These are phyloP conservation scores for Penicillium herquei DNA, from an alignment of 495 filamentous ascomycete species.

Conservation along the genomic window DNA sequence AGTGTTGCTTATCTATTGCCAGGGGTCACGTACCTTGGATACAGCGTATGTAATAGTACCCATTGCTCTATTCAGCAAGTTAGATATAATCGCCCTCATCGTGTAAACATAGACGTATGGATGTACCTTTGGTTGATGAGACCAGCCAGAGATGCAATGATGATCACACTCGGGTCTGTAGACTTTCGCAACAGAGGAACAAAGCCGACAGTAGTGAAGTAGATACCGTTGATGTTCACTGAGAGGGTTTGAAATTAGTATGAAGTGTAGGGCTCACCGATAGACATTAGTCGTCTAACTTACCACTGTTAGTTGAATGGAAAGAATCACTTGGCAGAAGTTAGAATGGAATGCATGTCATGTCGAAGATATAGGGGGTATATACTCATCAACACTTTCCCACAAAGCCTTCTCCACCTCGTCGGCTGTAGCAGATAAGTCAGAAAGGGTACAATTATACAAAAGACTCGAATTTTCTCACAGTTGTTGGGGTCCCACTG, in stretches of 20 bases:
- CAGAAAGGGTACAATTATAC: too few species aligned
- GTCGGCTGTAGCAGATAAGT: slow-evolving; percentile 6
- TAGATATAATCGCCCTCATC: too few species aligned
- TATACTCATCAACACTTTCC: slow-evolving; percentile 18
- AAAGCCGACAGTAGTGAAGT: slow-evolving; percentile 10
- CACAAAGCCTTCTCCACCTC: slow-evolving; percentile 20
- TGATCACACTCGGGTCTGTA: slow-evolving; percentile 9
- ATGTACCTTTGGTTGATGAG: slow-evolving; percentile 11
- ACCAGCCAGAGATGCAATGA: slow-evolving; percentile 13
- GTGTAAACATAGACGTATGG: neutral
- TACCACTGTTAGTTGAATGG: neutral
- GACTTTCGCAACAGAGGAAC: slow-evolving; percentile 8
- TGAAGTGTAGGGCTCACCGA: neutral
- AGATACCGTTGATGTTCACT: slow-evolving; percentile 12
- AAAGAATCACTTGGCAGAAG: neutral
- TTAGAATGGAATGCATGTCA: neutral
- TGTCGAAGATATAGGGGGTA: too few species aligned
- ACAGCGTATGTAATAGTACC: slow-evolving; percentile 16
- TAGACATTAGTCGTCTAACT: neutral
- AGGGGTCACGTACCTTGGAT: neutral
- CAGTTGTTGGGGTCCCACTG: slow-evolving; percentile 14
- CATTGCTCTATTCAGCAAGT: slow-evolving; percentile 7
- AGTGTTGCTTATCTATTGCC: too few species aligned
- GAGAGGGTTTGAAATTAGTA: neutral
- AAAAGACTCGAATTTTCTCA: neutral